phyloP scores from a whole-genome alignment of 495 filamentous ascomycete genomes.

The Annulohypoxylon bovei region DNA sequence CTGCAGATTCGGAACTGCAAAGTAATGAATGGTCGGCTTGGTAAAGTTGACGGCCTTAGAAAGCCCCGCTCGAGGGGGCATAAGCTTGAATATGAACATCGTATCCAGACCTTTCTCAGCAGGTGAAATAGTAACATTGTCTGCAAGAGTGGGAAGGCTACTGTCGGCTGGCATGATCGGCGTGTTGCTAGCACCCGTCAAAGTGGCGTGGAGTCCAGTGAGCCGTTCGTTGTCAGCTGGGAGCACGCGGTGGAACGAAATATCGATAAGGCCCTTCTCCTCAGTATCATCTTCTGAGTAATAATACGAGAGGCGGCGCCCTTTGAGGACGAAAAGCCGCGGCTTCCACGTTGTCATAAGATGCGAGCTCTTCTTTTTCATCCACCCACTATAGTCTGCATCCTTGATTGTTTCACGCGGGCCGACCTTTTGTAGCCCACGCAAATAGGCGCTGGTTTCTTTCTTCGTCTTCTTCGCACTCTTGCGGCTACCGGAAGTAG shows the following conservation, averaged over 20 bases:
- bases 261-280: slow-evolving; percentile 96
- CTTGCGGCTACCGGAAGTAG: slow-evolving; percentile 60
- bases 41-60: slow-evolving; percentile 95
- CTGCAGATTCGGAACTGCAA: slow-evolving; percentile 89
- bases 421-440: slow-evolving; percentile 82
- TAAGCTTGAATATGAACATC: slow-evolving; percentile 98
- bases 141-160: slow-evolving; percentile 64
- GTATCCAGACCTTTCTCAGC: slow-evolving; percentile 60
- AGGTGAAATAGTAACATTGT: slow-evolving; percentile 53
- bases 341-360: slow-evolving; percentile 98
- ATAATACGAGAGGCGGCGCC: slow-evolving; percentile 92
- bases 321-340: slow-evolving; percentile 90
- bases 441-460: slow-evolving; percentile 90
- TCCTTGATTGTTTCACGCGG: slow-evolving; percentile 85
- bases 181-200: slow-evolving; percentile 84
- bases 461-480: slow-evolving; percentile 80
- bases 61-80: slow-evolving; percentile 87
- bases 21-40: slow-evolving; percentile 95
- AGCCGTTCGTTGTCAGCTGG: slow-evolving; percentile 93
- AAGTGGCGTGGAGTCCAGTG: slow-evolving; percentile 86
- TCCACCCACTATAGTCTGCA: slow-evolving; percentile 97
- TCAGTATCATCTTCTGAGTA: slow-evolving; percentile 91
- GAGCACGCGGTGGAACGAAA: slow-evolving; percentile 93
- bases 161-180: slow-evolving; percentile 76
- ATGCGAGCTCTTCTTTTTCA: slow-evolving; percentile 98